These are phyloP conservation scores for Cichorium intybus DNA, from an alignment of 140 eudicot genomes.

Conservation along the genomic window DNA sequence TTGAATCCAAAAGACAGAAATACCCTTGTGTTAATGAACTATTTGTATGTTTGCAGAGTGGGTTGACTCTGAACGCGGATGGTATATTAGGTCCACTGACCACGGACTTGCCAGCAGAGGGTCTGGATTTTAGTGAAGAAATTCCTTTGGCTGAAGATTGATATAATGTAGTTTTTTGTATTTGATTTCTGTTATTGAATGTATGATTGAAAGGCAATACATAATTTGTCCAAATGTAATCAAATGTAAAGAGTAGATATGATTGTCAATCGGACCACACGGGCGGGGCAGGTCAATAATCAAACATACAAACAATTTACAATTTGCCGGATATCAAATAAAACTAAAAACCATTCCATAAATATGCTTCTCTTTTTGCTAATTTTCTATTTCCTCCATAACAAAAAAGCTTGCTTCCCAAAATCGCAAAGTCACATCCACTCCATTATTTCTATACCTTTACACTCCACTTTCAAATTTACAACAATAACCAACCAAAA, in stretches of 20 bases:
- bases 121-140: slow-evolving; percentile 73
- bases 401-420: neutral
- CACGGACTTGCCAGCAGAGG: slow-evolving; percentile 76
- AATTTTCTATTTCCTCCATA: neutral
- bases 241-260: neutral
- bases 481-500: neutral
- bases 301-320: too few species aligned
- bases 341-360: neutral
- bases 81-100: slow-evolving; percentile 68
- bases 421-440: neutral
- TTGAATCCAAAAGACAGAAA: neutral
- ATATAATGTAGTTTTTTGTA: neutral
- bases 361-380: neutral
- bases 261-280: neutral
- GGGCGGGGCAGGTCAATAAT: too few species aligned
- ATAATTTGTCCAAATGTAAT: too few species aligned
- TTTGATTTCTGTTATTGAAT: neutral
- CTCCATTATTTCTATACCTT: neutral
- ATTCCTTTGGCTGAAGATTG: slow-evolving; percentile 57
- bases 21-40: neutral
- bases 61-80: slow-evolving; percentile 65
- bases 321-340: too few species aligned
- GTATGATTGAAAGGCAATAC: neutral
- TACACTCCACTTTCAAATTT: slow-evolving; percentile 4
- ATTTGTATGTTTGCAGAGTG: slow-evolving; percentile 61